Conservation (phyloP, 208 protist species). For the Endotrypanum monterogeii region DNA sequence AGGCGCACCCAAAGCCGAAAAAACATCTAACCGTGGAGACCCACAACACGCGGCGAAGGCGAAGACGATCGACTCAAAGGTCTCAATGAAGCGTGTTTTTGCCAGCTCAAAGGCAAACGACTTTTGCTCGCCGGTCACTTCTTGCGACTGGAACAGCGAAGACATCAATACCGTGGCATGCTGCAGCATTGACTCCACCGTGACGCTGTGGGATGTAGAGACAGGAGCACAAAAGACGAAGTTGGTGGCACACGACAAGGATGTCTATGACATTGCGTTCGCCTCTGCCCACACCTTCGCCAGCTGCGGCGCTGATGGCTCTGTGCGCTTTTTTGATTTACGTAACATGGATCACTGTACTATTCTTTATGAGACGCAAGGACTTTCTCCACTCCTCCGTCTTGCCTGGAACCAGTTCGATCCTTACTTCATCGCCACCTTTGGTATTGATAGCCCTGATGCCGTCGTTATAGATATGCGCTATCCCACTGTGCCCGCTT, state of each 20-base stretch:
- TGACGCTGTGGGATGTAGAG: conserved; percentile 98
- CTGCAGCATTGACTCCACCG: conserved; percentile 98
- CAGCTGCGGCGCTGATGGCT: conserved; percentile 98
- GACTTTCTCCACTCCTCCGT: conserved; percentile 93
- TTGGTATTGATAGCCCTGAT: conserved; percentile 94
- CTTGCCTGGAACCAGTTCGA: conserved; percentile 98
- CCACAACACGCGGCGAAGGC: conserved; percentile 21
- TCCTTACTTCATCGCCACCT: conserved; percentile 96
- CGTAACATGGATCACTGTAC: conserved; percentile 97
- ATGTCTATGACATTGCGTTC: conserved; percentile 99
- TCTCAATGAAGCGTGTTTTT: conserved; percentile 92
- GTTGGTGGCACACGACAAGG: conserved; percentile 99
- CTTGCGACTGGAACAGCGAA: conserved; percentile 99
- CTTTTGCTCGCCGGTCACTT: conserved; percentile 98
- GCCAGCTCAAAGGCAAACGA: conserved; percentile 90
- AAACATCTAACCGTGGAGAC: conserved; percentile 6
- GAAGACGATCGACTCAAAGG: conserved; percentile 58
- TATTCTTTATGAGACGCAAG: conserved; percentile 97
- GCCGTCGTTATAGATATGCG: conserved; percentile 97
- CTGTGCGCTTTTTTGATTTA: conserved; percentile 98
- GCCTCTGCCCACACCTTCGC: conserved; percentile 95
- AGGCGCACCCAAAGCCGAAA: conserved; percentile 20
- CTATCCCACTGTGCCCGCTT: conserved; percentile 87
- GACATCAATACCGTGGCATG: conserved; percentile 97
- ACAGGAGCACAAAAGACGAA: conserved; percentile 90